Evolutionary conservation across 177 flowering plant species (phyloP).

Genomic region (Tripterygium wilfordii): DNA sequence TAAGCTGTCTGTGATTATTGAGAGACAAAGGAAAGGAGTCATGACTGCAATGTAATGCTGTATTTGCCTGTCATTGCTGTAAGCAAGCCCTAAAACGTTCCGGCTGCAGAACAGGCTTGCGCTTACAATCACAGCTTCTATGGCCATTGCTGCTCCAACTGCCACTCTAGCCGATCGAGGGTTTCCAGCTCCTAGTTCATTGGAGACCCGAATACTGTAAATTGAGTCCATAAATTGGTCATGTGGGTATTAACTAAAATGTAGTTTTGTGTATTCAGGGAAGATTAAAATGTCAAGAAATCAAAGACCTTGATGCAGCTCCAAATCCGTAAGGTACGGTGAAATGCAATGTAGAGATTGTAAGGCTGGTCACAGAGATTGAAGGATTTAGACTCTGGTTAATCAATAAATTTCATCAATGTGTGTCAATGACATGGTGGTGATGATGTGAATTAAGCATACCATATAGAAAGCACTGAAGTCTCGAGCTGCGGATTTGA

Average conservation of each 20-base stretch:
- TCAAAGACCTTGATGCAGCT: constrained; percentile 24
- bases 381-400: background rate
- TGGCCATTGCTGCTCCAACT: constrained; percentile 8
- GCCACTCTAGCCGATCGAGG: constrained; percentile 19
- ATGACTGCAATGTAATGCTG: constrained; percentile 14
- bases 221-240: too few species aligned
- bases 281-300: background rate
- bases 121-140: constrained; percentile 13
- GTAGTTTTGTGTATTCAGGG: too few species aligned
- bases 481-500: constrained; percentile 25
- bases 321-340: constrained; percentile 23
- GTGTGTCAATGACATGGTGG: too few species aligned
- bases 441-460: too few species aligned
- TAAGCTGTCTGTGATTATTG: constrained; percentile 20
- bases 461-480: constrained; percentile 29
- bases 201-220: constrained; percentile 26
- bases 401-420: too few species aligned
- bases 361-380: constrained; percentile 9
- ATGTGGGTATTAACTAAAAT: too few species aligned
- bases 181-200: constrained; percentile 28
- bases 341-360: constrained; percentile 22
- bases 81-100: constrained; percentile 16
- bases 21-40: constrained; percentile 16
- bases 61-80: constrained; percentile 19
- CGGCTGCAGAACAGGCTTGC: constrained; percentile 16